Base-by-base conservation (phyloP, 1,139 yeast species). In the Nadsonia starkeyi-henricii region DNA sequence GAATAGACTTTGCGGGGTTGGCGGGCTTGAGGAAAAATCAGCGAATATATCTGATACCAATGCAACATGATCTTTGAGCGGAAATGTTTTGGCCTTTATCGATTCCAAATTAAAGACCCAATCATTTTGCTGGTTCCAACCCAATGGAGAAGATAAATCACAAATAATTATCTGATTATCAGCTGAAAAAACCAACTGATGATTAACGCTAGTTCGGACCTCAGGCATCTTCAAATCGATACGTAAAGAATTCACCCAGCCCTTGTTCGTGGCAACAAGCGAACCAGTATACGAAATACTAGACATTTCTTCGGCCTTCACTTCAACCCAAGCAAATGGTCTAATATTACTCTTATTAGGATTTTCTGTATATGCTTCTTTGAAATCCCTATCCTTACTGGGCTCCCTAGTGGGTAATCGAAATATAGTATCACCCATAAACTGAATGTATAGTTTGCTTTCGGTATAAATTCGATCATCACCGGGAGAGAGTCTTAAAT, bases 321-420 rank as follows among this genome's bases (percentile, higher is more conserved):
- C 53, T 58, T 89, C 96, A 3, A 91, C 55, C 98, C 98, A 91
- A 0, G 96, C 97, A 68, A 83, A 91, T 0, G 95, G 83, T 41
- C 86, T 65, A 9, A 48, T 53, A 42, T 71, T 58, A 23, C 62
- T 58, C 1, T 63, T 60, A 43, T 65, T 66, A 19, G 71, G 69
- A 18, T 63, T 58, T 47, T 68, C 65, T 51, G 57, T 57, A 48
- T 55, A 61, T 20, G 53, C 55, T 33, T 61, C 57, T 26, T 60
- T 48, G 53, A 68, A 71, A 20, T 61, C 69, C 1, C 64, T 62
- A 61, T 86, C 91, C 61, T 89, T 89, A 56, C 95, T 84, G 37
- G 75, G 68, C 62, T 91, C 98, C 51, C 96, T 69, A 9, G 84
- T 80, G 0, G 98, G 97, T 0, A 88, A 66, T 54, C 95, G 72